Conservation (phyloP, 2,329 filamentous ascomycete genomes). For the Fusarium sp. region DNA sequence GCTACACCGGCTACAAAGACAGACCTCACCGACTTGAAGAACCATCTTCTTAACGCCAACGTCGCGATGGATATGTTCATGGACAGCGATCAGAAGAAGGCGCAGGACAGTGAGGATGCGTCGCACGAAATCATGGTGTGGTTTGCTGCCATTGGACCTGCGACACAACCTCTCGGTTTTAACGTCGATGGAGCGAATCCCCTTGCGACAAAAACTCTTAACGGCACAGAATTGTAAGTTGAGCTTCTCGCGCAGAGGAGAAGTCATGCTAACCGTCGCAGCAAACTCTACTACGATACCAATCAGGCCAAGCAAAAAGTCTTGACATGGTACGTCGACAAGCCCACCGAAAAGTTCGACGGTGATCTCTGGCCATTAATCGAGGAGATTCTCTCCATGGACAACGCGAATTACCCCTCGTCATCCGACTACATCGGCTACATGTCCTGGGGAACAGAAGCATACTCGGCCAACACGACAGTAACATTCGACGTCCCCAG, state of each 20-base stretch:
- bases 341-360: slow-evolving; percentile 54
- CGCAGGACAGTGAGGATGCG: slow-evolving; percentile 56
- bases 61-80: slow-evolving; percentile 71
- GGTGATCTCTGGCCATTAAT: slow-evolving; percentile 62
- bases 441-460: slow-evolving; percentile 64
- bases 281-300: slow-evolving; percentile 56
- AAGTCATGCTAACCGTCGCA: not conserved
- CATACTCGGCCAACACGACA: slow-evolving; percentile 55
- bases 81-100: slow-evolving; percentile 56
- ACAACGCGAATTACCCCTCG: slow-evolving; percentile 52
- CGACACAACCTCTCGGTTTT: slow-evolving; percentile 62
- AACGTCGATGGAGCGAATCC: slow-evolving; percentile 42
- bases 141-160: slow-evolving; percentile 61
- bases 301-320: slow-evolving; percentile 59
- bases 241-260: not conserved
- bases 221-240: slow-evolving; percentile 58
- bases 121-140: slow-evolving; percentile 68
- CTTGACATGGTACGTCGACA: slow-evolving; percentile 60
- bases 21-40: slow-evolving; percentile 49
- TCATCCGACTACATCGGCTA: slow-evolving; percentile 62
- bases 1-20: slow-evolving; percentile 53
- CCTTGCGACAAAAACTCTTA: slow-evolving; percentile 51
- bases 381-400: slow-evolving; percentile 52
- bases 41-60: slow-evolving; percentile 61
- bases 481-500: slow-evolving; percentile 62